Base-by-base conservation (phyloP, 129 eudicot genomes). In the Rutidosis leptorrhynchoides region DNA sequence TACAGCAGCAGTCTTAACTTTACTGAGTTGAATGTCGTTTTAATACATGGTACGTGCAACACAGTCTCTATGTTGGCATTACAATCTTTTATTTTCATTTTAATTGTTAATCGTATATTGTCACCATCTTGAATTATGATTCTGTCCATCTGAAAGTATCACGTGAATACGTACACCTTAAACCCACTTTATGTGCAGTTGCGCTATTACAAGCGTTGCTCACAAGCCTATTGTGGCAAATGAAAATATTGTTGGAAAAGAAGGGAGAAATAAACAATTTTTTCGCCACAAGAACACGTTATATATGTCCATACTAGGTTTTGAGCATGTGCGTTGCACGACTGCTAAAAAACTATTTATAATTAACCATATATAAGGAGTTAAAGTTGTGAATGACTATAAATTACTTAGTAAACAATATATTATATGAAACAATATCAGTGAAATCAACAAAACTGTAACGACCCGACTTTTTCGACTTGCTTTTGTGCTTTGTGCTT, bases 271-370 rank as follows among this genome's bases (percentile, higher is more conserved):
- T 4, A 64, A 69, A 69, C 63, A 43, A 69, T 56, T 26, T 15
- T 52, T 16, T 32, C 10, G 49, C 33, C 33, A 22, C 52, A 69
- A 56, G 58, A 64, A 45, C 40, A 43, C 58, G 70, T 45, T 65
- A 65, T 65, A 64, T 45, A 23, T 24, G 70, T 26, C 58, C 25
- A 28, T 65, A 16, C n/a, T n/a, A n/a, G n/a, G n/a, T n/a, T n/a
- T n/a, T n/a, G n/a, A n/a, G n/a, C n/a, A n/a, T n/a, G n/a, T n/a
- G n/a, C n/a, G n/a, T n/a, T n/a, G n/a, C n/a, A n/a, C n/a, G n/a
- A n/a, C n/a, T n/a, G n/a, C n/a, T n/a, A n/a, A n/a, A n/a, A n/a
- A n/a, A n/a, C n/a, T n/a, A n/a, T n/a, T n/a, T n/a, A n/a, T n/a
- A n/a, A n/a, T n/a, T n/a, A n/a, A n/a, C n/a, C n/a, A n/a, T n/a